Conservation (phyloP, 2,329 filamentous ascomycete genomes). For the Ophioceras dolichostomum region DNA sequence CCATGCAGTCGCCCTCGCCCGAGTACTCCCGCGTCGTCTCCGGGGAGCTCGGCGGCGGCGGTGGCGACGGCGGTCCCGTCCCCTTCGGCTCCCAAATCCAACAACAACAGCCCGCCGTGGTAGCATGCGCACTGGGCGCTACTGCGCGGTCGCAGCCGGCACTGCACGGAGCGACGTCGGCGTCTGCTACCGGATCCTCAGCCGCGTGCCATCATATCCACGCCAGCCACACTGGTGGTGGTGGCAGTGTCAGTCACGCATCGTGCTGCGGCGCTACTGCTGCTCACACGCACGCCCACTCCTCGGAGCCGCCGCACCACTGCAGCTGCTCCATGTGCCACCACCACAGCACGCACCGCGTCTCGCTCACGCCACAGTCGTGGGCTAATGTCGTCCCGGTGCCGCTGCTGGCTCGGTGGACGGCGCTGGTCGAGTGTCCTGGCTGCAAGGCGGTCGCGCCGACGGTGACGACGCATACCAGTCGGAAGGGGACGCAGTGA, state of each 20-base stretch:
- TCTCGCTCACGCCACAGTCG: slow-evolving; percentile 35
- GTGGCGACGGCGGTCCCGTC: background rate
- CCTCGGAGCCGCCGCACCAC: background rate
- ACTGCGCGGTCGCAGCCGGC: no score
- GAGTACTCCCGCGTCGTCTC: background rate
- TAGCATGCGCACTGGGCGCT: no score
- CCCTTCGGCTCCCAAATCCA: background rate
- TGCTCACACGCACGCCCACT: background rate
- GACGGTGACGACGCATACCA: background rate
- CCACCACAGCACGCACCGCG: background rate
- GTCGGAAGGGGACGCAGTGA: background rate
- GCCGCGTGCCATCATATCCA: no score
- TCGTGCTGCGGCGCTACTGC: no score
- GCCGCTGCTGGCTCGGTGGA: slow-evolving; percentile 4
- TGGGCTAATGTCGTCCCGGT: slow-evolving; percentile 24
- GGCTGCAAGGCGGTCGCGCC: slow-evolving; percentile 2
- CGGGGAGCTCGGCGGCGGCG: background rate
- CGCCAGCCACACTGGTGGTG: no score
- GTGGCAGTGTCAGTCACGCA: no score
- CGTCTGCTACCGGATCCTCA: no score
- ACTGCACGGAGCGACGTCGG: no score
- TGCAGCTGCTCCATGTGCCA: background rate
- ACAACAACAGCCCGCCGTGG: no score
- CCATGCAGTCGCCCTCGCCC: background rate
- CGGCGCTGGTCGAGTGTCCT: slow-evolving; percentile 5